Conservation (phyloP, 2,329 filamentous ascomycete species). For the Cordyceps javanica region DNA sequence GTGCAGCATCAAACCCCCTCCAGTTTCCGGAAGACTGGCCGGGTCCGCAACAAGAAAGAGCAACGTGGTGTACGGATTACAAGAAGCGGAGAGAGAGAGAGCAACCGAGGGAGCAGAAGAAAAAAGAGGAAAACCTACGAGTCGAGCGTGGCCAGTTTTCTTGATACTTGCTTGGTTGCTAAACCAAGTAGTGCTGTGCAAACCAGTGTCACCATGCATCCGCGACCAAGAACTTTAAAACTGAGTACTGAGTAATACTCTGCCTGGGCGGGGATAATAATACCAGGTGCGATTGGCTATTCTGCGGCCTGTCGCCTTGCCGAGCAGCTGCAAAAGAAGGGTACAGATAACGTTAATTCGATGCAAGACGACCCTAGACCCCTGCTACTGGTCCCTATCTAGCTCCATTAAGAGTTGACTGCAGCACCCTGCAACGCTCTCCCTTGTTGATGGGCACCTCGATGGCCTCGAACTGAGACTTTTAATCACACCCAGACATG, state of each 20-base stretch:
- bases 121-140: not conserved
- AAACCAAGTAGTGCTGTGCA: not conserved
- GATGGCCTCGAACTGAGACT: not conserved
- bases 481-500: not conserved
- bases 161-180: not conserved
- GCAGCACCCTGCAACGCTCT: not conserved
- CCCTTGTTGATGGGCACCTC: too few relatives aligned
- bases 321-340: not conserved
- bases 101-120: too few relatives aligned
- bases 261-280: constrained; percentile 3
- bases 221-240: not conserved
- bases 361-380: not conserved
- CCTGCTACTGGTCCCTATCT: not conserved
- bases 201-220: not conserved
- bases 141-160: too few relatives aligned
- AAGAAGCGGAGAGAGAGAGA: not conserved
- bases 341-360: not conserved
- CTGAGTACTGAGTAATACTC: not conserved
- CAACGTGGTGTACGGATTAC: not conserved
- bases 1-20: too few relatives aligned
- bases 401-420: not conserved
- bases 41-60: not conserved
- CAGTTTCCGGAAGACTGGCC: not conserved
- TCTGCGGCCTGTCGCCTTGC: not conserved
- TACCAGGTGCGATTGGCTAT: not conserved